Evolutionary conservation across 257 asterid species (phyloP).

Genomic region (Solanum okadae): DNA sequence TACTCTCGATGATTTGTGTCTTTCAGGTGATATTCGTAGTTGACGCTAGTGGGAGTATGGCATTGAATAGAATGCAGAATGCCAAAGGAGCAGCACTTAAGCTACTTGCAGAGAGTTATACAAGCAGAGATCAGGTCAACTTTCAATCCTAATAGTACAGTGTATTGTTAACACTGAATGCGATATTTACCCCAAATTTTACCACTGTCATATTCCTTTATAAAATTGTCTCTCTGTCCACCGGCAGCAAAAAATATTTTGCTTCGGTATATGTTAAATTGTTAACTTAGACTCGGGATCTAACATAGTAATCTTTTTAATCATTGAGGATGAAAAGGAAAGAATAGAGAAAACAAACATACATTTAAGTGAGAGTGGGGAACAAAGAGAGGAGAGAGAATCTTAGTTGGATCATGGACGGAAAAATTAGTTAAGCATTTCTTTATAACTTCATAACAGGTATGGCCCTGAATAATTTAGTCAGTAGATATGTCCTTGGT

Average conservation of each 20-base stretch:
- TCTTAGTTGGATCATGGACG: neutral
- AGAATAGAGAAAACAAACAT: neutral
- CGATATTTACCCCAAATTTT: neutral
- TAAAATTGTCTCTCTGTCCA: neutral
- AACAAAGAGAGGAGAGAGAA: neutral
- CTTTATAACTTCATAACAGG: neutral
- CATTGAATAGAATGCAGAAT: constrained; percentile 96
- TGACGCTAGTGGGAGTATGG: constrained; percentile 99
- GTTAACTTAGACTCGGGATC: neutral
- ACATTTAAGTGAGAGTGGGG: neutral
- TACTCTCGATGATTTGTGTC: neutral
- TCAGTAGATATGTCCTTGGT: neutral
- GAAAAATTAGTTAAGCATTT: neutral
- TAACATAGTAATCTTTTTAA: neutral
- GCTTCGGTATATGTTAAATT: neutral
- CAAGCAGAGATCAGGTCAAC: constrained; percentile 97
- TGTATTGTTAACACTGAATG: neutral
- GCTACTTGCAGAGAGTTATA: constrained; percentile 92
- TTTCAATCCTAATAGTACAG: neutral
- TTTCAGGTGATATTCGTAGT: constrained; percentile 91
- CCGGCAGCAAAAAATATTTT: neutral
- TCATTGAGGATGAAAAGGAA: neutral
- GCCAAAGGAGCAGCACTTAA: constrained; percentile 99
- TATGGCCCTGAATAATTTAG: neutral
- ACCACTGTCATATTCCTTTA: neutral